These are phyloP conservation scores for Quercus dentata DNA, from an alignment of 306 rosid species.

Conservation along the genomic window DNA sequence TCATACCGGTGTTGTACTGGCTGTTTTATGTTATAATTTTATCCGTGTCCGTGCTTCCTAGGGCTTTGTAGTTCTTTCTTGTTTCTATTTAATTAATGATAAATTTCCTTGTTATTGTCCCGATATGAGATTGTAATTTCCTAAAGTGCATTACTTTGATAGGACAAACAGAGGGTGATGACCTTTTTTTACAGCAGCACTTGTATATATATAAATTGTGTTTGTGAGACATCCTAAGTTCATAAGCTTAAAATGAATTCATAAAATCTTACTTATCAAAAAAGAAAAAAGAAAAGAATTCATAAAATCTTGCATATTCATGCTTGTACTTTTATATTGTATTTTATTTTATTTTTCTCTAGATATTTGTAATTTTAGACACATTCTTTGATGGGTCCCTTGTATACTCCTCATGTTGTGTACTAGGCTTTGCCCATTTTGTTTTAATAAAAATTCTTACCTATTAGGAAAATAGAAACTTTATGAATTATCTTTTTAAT, in stretches of 20 bases:
- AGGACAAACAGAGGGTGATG: background rate
- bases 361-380: too few relatives aligned
- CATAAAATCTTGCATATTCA: background rate
- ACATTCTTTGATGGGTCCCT: too few relatives aligned
- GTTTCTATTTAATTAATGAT: background rate
- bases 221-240: background rate
- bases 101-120: background rate
- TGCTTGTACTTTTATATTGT: too few relatives aligned
- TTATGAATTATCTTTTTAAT: background rate
- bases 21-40: too few relatives aligned
- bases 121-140: background rate
- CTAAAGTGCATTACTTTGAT: constrained; percentile 3
- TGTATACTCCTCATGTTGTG: too few relatives aligned
- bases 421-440: too few relatives aligned
- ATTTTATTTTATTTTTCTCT: too few relatives aligned
- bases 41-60: too few relatives aligned
- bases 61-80: background rate
- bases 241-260: background rate
- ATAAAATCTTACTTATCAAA: background rate
- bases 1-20: too few relatives aligned
- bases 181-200: background rate
- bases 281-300: background rate
- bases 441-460: too few relatives aligned
- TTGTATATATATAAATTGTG: background rate
- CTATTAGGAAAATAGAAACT: background rate